A percentile compares a stretch with the other conserved stretches of the same genome.
Conservation (phyloP, 2,329 filamentous ascomycete genomes). For the Penicillium sp. region DNA sequence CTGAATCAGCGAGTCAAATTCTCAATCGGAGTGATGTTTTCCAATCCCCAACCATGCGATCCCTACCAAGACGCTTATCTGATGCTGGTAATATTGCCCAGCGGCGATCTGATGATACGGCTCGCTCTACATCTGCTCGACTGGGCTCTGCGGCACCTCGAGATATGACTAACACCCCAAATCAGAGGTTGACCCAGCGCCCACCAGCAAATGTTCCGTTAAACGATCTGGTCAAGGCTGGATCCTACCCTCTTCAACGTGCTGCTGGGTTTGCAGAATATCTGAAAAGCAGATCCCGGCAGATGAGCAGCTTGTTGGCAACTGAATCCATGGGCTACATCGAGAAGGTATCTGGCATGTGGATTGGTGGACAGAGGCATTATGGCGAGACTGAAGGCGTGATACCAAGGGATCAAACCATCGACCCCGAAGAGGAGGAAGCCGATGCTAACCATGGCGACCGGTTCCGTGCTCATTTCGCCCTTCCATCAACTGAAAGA, state of each 20-base stretch:
- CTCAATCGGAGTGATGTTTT: constrained; percentile 86
- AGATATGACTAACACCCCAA: constrained; percentile 22
- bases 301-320: constrained; percentile 78
- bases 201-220: constrained; percentile 48
- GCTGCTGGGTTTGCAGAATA: constrained; percentile 82
- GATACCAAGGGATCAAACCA: constrained; percentile 63
- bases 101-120: constrained; percentile 37
- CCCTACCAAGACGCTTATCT: constrained; percentile 31
- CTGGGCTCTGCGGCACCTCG: constrained; percentile 17
- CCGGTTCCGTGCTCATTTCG: constrained; percentile 86
- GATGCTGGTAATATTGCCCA: constrained; percentile 26
- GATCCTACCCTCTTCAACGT: constrained; percentile 76
- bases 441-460: constrained; percentile 55
- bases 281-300: constrained; percentile 73
- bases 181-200: constrained; percentile 18
- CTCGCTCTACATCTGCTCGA: constrained; percentile 31
- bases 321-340: constrained; percentile 95
- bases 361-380: constrained; percentile 85
- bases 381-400: constrained; percentile 73
- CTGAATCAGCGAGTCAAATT: constrained; percentile 86
- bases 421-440: constrained; percentile 57
- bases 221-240: constrained; percentile 60
- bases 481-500: constrained; percentile 77
- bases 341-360: constrained; percentile 96
- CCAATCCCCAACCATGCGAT: constrained; percentile 67